Percentiles rank a stretch among this genome's conserved stretches.
Conservation (phyloP, 306 rosid genomes). For the Cucurbita pepo region DNA sequence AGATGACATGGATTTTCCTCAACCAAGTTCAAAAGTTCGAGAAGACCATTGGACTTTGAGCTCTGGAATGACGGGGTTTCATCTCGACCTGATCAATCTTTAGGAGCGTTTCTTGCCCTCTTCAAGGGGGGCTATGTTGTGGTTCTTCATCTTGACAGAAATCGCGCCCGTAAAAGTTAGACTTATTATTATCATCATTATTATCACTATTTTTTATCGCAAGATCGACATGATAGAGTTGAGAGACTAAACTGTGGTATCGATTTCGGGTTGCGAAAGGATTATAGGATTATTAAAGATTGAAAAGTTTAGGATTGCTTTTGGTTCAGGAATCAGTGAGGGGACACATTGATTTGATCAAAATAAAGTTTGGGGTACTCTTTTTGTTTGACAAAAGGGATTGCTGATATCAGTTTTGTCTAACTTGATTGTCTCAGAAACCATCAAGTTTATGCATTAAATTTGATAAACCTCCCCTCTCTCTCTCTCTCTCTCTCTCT, state of each 20-base stretch:
- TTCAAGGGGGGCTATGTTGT: neutral
- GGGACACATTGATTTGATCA: neutral
- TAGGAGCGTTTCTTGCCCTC: neutral
- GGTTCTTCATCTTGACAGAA: neutral
- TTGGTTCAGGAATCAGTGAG: neutral
- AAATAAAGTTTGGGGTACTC: neutral
- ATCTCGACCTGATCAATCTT: neutral
- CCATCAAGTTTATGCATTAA: neutral
- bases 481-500: neutral
- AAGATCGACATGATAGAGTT: neutral
- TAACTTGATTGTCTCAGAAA: neutral
- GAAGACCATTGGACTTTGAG: conserved; percentile 49
- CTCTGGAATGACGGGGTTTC: neutral
- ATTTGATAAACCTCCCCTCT: neutral
- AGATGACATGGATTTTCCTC: conserved; percentile 99
- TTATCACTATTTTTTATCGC: neutral
- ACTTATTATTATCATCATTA: neutral
- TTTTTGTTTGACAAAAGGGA: neutral
- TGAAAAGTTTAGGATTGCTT: neutral
- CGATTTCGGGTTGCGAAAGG: neutral
- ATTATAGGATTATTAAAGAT: neutral
- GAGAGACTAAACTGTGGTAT: neutral
- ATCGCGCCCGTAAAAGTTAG: neutral
- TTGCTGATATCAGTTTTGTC: conserved; percentile 1
- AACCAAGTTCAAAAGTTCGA: conserved; percentile 69